Base-by-base conservation (phyloP, 495 filamentous ascomycete species). In the Beverwykella pulmonaria region DNA sequence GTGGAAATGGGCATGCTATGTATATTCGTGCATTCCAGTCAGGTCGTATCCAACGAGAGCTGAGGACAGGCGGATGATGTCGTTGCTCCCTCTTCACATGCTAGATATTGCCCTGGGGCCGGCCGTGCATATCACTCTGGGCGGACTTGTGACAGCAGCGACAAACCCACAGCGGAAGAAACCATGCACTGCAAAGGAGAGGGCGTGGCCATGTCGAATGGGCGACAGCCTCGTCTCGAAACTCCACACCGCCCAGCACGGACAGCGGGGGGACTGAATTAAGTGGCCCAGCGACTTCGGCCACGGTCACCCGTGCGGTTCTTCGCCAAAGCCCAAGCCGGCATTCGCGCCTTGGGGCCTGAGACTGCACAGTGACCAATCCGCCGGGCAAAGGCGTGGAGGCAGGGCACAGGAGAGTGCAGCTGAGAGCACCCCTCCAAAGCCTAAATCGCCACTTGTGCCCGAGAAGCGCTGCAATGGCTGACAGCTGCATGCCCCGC, bases 51-150 rank as follows among this genome's bases (percentile, higher is more conserved):
- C 10, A 29, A 41, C 27, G 55, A 61, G 49, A 56, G 63, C 55
- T 66, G 63, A 65, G 23, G 48, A n/a, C 39, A n/a, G 17, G 8
- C 6, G 39, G 39, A 44, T 44, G 39, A 12, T 44, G 39, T n/a
- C 39, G 39, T n/a, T 47, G 27, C 25, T 52, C 26, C n/a, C 27
- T 39, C 36, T 66, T 66, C 63, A 66, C 63, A 66, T 66, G 63
- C 55, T 47, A 59, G 55, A 53, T 32, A 44, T 25, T 7, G 26
- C 32, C n/a, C 32, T 36, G 4, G 29, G 3, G 8, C 48, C 9
- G 29, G 57, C 59, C 14, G 59, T 53, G 59, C 46, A 41, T 46
- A 32, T 55, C 60, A 63, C 47, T 17, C 41, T 52, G 9, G 44
- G 17, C 25, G 23, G 47, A 39, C 52, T 22, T 55, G 53, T 64